Percentiles rank a stretch among this genome's conserved stretches.
Evolutionary conservation across 1,284 basidiomycete species (phyloP).

Genomic region (Trametes hirsuta): DNA sequence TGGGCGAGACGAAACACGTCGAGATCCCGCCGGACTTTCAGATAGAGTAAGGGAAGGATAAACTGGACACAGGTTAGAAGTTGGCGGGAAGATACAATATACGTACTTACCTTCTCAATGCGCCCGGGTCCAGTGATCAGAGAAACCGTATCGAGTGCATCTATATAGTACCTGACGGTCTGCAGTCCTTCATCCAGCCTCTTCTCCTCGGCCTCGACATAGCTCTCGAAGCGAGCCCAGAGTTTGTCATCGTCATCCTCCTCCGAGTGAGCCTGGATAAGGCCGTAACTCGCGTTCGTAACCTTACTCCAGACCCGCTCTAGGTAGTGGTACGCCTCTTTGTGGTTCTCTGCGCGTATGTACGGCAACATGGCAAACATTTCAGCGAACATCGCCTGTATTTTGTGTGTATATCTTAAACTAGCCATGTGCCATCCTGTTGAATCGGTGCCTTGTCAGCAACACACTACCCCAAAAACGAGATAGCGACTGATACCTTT

Average conservation of each 20-base stretch:
- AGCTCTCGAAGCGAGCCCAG: constrained; percentile 22
- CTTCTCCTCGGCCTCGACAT: constrained; percentile 30
- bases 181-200: constrained; percentile 28
- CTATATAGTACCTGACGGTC: constrained; percentile 29
- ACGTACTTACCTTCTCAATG: constrained; percentile 29
- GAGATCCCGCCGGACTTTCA: neutral
- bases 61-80: neutral
- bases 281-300: neutral
- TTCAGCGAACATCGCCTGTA: constrained; percentile 22
- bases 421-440: constrained; percentile 29
- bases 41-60: neutral
- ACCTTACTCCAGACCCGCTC: constrained; percentile 9
- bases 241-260: neutral
- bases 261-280: constrained; percentile 8
- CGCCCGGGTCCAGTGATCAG: constrained; percentile 29
- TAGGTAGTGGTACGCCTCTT: constrained; percentile 22
- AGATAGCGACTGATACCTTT: constrained; percentile 1
- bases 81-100: too few relatives aligned
- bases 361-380: constrained; percentile 25
- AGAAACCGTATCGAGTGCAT: constrained; percentile 29
- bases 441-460: neutral
- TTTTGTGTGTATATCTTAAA: constrained; percentile 25
- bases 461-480: neutral
- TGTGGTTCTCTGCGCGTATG: constrained; percentile 25
- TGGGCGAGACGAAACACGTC: neutral